Base-by-base conservation (phyloP, 176 grass and related monocot genomes). In the Aegilops longissima region DNA sequence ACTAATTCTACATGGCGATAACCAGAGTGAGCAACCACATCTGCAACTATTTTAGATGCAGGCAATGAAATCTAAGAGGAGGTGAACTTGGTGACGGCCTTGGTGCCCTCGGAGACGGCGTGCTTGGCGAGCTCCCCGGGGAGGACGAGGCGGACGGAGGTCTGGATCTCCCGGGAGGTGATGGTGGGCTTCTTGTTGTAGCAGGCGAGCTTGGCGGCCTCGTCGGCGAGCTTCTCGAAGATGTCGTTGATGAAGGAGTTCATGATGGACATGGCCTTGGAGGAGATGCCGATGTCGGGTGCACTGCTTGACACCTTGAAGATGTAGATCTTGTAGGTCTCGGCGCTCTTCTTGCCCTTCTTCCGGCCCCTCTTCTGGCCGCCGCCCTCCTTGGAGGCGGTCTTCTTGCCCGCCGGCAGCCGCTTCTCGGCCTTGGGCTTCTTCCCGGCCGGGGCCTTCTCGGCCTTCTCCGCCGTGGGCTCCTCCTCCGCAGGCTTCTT, bases 301-400 rank as follows among this genome's bases (percentile, higher is more conserved):
- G 91, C 30, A 98, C 95, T 98, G 93, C 89, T 98, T 98, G 2
- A 98, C 12, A 98, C 95, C 91, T 98, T 95, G 76, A 98, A 98
- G 65, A 95, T 98, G 87, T 98, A 98, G 77, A 98, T 95, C 89
- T 98, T 98, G 67, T 98, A 95, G 1, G 93, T 95, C 89, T 98
- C 95, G 0, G 87, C 89, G 56, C 80, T 87, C 80, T 90, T 90
- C 88, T 90, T 90, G 16, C 33, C 74, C 89, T 83, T 90, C 80
- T 90, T 90, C 66, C 25, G 4, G 25, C 73, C 73, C 73, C 16
- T 76, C 73, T 76, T 76, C 73, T 52, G 44, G 44, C 73, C 44
- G 73, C 44, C 44, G 16, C 51, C 51, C 72, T 75, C 72, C 72
- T 75, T 75, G 72, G 72, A 13, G 6, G 72, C 72, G 42, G 72